Evolutionary conservation across 495 filamentous ascomycete species (phyloP).

Genomic region (Xylaria intraflava): DNA sequence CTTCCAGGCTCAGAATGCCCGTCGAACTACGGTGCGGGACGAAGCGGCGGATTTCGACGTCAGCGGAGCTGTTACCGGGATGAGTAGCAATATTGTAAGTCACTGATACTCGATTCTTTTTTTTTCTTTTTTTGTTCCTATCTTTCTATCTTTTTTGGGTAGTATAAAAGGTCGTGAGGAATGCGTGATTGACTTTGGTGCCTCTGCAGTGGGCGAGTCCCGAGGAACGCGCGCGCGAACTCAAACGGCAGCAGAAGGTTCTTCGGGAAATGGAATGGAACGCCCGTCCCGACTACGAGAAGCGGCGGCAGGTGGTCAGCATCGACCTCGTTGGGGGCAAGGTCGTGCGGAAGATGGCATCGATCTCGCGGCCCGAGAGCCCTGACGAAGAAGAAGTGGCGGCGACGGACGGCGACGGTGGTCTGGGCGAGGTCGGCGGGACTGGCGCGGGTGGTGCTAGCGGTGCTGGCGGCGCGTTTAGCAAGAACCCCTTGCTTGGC

Average conservation of each 20-base stretch:
- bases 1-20: conserved; percentile 85
- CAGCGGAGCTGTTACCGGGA: conserved; percentile 38
- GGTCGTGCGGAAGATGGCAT: conserved; percentile 66
- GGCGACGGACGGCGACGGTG: conserved; percentile 9
- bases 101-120: background rate
- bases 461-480: conserved; percentile 57
- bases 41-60: conserved; percentile 93
- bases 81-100: conserved; percentile 50
- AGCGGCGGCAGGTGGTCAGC: conserved; percentile 77
- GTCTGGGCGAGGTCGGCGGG: conserved; percentile 20
- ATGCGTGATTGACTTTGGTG: background rate
- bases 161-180: background rate
- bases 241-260: conserved; percentile 87
- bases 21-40: conserved; percentile 80
- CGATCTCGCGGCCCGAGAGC: conserved; percentile 45
- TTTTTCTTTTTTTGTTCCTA: background rate
- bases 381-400: conserved; percentile 44
- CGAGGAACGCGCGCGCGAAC: conserved; percentile 73
- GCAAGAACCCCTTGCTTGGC: conserved; percentile 76
- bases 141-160: background rate
- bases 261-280: conserved; percentile 86
- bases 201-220: conserved; percentile 65
- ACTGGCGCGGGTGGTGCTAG: conserved; percentile 21
- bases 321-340: conserved; percentile 76
- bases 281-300: conserved; percentile 87